A percentile compares a stretch with the other conserved stretches of the same genome.
These are phyloP conservation scores for Euphorbia lathyris DNA, from an alignment of 345 rosid species.

Conservation along the genomic window DNA sequence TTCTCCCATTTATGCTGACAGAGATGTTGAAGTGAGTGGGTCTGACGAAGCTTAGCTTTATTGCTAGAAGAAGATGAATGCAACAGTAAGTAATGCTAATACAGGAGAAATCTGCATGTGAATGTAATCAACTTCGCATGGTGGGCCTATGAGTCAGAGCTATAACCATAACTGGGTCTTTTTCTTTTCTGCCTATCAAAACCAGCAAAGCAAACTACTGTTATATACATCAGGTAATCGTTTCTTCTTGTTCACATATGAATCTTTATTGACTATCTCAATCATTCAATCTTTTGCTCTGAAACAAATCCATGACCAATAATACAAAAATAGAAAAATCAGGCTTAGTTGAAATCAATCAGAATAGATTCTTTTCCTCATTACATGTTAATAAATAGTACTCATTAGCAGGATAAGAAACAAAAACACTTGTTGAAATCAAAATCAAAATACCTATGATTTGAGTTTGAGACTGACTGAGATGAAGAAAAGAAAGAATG, in stretches of 20 bases:
- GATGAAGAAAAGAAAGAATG: constrained; percentile 19
- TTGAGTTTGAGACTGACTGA: constrained; percentile 13
- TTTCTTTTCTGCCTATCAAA: constrained; percentile 22
- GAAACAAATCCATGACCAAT: background rate
- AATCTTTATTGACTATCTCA: background rate
- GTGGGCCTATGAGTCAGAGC: constrained; percentile 54
- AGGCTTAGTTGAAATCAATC: no score
- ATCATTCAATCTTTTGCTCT: constrained; percentile 13
- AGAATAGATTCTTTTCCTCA: background rate
- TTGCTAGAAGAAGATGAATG: constrained; percentile 55
- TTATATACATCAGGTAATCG: constrained; percentile 12
- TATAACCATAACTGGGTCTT: constrained; percentile 16
- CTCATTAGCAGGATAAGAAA: background rate
- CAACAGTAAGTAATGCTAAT: constrained; percentile 47
- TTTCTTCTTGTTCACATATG: constrained; percentile 16
- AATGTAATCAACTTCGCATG: constrained; percentile 35
- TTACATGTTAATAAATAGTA: background rate
- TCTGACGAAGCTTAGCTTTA: constrained; percentile 35
- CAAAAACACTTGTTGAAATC: background rate
- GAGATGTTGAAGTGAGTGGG: constrained; percentile 41
- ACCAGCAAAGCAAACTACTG: constrained; percentile 19
- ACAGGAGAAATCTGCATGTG: constrained; percentile 62
- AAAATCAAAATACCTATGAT: constrained; percentile 14
- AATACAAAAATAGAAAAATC: background rate
- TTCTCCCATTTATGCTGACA: constrained; percentile 39